Conservation (phyloP, 257 asterid genomes). For the Solanum sparsipilum region DNA sequence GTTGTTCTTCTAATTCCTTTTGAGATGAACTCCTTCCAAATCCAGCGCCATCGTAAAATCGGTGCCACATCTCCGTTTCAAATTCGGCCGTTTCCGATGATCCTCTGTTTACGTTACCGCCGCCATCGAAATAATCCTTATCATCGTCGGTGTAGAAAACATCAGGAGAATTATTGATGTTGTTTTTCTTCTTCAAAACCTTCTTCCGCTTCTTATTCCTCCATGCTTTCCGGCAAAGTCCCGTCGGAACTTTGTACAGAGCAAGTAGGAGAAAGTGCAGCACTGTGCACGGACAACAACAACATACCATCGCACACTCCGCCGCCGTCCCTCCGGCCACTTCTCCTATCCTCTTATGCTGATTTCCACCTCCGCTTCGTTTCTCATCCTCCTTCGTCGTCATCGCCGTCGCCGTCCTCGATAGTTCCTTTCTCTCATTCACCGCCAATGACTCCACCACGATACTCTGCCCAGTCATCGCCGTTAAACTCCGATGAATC, state of each 20-base stretch:
- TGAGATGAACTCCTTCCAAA: slow-evolving; percentile 77
- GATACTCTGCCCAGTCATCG: background rate
- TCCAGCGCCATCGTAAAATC: slow-evolving; percentile 41
- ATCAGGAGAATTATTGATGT: background rate
- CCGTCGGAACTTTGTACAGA: slow-evolving; percentile 59
- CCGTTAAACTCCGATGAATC: background rate
- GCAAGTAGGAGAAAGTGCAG: slow-evolving; percentile 46
- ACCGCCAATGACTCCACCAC: background rate
- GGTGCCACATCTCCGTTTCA: slow-evolving; percentile 65
- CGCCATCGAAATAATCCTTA: slow-evolving; percentile 7
- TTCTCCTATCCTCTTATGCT: slow-evolving; percentile 38
- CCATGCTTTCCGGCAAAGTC: slow-evolving; percentile 58
- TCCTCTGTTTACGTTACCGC: background rate
- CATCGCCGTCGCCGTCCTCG: background rate
- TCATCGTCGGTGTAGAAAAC: background rate
- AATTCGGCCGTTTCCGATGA: slow-evolving; percentile 29
- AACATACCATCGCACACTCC: slow-evolving; percentile 72
- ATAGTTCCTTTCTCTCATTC: background rate
- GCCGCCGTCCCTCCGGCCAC: slow-evolving; percentile 73
- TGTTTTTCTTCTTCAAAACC: slow-evolving; percentile 7
- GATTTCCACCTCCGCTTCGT: slow-evolving; percentile 22
- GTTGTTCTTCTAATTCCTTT: slow-evolving; percentile 14
- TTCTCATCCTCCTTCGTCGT: background rate
- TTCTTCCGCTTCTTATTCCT: slow-evolving; percentile 42
- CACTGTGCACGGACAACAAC: slow-evolving; percentile 80